Percentiles rank a stretch among this genome's conserved stretches.
Evolutionary conservation across 805 yeast genomes (phyloP).

Genomic region (Sugiyamaella marilandica): DNA sequence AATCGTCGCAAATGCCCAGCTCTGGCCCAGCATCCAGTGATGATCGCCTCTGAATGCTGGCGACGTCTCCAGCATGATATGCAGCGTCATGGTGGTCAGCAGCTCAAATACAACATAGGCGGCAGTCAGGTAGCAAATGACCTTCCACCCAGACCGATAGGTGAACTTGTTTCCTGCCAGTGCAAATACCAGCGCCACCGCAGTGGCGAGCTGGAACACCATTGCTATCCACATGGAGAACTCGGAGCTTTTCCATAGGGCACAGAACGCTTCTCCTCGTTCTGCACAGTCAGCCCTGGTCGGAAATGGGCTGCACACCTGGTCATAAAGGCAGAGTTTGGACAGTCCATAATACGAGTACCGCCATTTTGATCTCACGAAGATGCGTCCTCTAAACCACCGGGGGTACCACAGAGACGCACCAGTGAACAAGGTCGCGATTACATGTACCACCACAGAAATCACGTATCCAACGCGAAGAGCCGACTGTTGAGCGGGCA

Average conservation of each 20-base stretch:
- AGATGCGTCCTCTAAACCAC: slow-evolving; percentile 3
- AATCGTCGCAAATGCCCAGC: slow-evolving; percentile 20
- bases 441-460: neutral
- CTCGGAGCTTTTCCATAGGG: slow-evolving; percentile 27
- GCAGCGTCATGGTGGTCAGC: slow-evolving; percentile 7
- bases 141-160: slow-evolving; percentile 16
- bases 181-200: slow-evolving; percentile 22
- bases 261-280: slow-evolving; percentile 25
- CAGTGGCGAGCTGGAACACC: slow-evolving; percentile 22
- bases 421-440: neutral
- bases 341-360: slow-evolving; percentile 15
- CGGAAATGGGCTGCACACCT: slow-evolving; percentile 23
- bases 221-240: slow-evolving; percentile 26
- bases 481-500: neutral
- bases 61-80: slow-evolving; percentile 16
- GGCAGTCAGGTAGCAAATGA: slow-evolving; percentile 9
- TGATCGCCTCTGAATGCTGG: slow-evolving; percentile 12
- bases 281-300: slow-evolving; percentile 14
- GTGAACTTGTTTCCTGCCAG: slow-evolving; percentile 20
- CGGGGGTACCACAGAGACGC: slow-evolving; percentile 7
- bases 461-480: neutral
- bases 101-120: slow-evolving; percentile 9
- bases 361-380: neutral
- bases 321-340: slow-evolving; percentile 11
- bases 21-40: slow-evolving; percentile 23